Evolutionary conservation across 2,329 filamentous ascomycete genomes (phyloP).

Genomic region (Diatrype stigma): DNA sequence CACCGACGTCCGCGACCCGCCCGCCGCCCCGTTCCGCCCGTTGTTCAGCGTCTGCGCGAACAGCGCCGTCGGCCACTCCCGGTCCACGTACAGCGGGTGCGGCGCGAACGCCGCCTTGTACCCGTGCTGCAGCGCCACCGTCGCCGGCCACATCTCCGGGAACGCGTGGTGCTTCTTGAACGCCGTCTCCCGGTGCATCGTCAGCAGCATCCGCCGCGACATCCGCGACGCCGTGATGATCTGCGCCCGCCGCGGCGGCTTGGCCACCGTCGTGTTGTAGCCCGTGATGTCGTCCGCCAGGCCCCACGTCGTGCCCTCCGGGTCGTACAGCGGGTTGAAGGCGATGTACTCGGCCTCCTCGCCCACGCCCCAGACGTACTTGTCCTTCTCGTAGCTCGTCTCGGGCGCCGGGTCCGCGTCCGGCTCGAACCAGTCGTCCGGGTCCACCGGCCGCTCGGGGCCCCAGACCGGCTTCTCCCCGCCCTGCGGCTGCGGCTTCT

Average conservation of each 20-base stretch:
- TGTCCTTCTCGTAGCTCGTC: slow-evolving; percentile 70
- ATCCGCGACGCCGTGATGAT: slow-evolving; percentile 88
- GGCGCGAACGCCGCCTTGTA: slow-evolving; percentile 60
- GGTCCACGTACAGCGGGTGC: slow-evolving; percentile 75
- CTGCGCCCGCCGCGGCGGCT: slow-evolving; percentile 71
- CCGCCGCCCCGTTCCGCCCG: slow-evolving; percentile 68
- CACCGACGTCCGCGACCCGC: slow-evolving; percentile 67
- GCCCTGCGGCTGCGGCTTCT: slow-evolving; percentile 32
- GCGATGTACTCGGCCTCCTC: slow-evolving; percentile 92
- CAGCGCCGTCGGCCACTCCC: slow-evolving; percentile 77
- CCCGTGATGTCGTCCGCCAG: slow-evolving; percentile 80
- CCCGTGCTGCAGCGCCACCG: slow-evolving; percentile 53
- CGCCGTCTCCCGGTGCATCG: slow-evolving; percentile 88
- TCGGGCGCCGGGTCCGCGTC: slow-evolving; percentile 73
- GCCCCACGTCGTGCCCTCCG: slow-evolving; percentile 80
- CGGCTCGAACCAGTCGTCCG: slow-evolving; percentile 67
- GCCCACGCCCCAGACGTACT: slow-evolving; percentile 80
- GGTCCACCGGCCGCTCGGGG: slow-evolving; percentile 64
- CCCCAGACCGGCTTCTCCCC: slow-evolving; percentile 75
- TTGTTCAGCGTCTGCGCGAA: slow-evolving; percentile 77
- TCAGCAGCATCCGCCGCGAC: slow-evolving; percentile 70
- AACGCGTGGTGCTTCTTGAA: slow-evolving; percentile 86
- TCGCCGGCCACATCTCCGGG: slow-evolving; percentile 78
- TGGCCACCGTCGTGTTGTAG: slow-evolving; percentile 63
- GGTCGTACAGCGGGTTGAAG: slow-evolving; percentile 88